Conservation (phyloP, 2,329 filamentous ascomycete genomes). For the Zymoseptoria tritici region DNA sequence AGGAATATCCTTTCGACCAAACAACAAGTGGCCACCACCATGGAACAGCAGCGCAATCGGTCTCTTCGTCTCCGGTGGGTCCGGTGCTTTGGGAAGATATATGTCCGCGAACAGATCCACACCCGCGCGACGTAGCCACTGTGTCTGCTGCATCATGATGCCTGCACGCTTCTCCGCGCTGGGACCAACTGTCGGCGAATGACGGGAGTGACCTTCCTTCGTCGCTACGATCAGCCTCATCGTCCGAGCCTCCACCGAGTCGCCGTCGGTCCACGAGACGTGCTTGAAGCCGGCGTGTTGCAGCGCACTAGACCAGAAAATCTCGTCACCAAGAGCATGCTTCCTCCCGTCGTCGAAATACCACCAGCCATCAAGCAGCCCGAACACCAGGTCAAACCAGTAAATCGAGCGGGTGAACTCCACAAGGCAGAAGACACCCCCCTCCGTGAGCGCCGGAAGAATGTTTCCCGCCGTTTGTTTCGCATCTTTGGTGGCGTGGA, state of each 20-base stretch:
- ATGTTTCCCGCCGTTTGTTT: conserved; percentile 22
- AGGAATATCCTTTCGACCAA: conserved; percentile 2
- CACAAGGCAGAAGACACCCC: conserved; percentile 29
- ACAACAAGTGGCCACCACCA: conserved; percentile 8
- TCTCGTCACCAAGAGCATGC: conserved; percentile 22
- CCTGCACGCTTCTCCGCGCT: background rate
- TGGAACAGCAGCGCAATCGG: conserved; percentile 5
- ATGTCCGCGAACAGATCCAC: background rate
- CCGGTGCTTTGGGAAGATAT: background rate
- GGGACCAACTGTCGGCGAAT: background rate
- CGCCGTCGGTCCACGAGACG: conserved; percentile 31
- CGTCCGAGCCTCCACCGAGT: conserved; percentile 15
- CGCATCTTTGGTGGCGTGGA: conserved; percentile 32
- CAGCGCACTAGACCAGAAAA: conserved; percentile 19
- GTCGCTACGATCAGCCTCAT: background rate
- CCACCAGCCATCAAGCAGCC: conserved; percentile 35
- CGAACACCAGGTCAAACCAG: conserved; percentile 31
- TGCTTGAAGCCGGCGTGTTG: conserved; percentile 27
- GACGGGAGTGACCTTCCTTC: background rate
- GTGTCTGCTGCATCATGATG: background rate
- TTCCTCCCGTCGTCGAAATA: conserved; percentile 32
- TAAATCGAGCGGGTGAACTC: conserved; percentile 28
- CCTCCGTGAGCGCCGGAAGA: conserved; percentile 21
- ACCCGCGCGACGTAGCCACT: background rate
- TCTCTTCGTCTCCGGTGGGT: background rate